Evolutionary conservation across 2,329 filamentous ascomycete species (phyloP), one percentile per base, ranked within the genome.

Genomic region (Calonectria ilicicola): DNA sequence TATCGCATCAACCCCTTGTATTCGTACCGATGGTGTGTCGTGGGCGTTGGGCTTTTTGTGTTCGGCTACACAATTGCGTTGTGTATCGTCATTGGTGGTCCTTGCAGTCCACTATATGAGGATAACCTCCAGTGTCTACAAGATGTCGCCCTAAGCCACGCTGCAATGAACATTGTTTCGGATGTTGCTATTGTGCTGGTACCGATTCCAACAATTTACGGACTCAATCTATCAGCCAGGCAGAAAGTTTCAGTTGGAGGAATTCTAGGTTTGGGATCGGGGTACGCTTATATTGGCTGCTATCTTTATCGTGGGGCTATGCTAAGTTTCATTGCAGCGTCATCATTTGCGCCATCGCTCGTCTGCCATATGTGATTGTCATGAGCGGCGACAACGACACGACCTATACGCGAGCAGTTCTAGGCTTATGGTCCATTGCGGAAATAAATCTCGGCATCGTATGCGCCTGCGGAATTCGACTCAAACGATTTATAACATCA

Each of bases 401-500:
- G 2, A 81, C 80, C 3, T 81, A 78, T 75, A 74, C 67, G 69
- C 77, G 78, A 21, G 77, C 79, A 35, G 60, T 76, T 4, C 71
- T 76, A 40, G 77, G 77, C 38, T 76, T 80, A 32, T 85, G 83
- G 82, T 83, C 82, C 7, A 78, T 85, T 47, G 75, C 82, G n/a
- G 84, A 86, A 67, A 80, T 84, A 38, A 82, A 82, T 29, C 78
- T 81, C 29, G 84, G 82, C 72, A 82, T 85, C 70, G 80, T 85
- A 17, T 83, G 83, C 67, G 78, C 83, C 47, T 85, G 84, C 70
- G 78, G 85, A 6, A 83, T 83, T 2, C 64, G 75, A 3, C 71
- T 80, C 10, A 74, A 72, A 23, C 77, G 75, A 46, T 77, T 77
- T 1, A 49, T 80, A 5, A 69, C 72, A 12, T 69, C 7, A 27